These are phyloP conservation scores for Ustilaginoidea virens DNA, from an alignment of 2,329 filamentous ascomycete species.

Conservation along the genomic window DNA sequence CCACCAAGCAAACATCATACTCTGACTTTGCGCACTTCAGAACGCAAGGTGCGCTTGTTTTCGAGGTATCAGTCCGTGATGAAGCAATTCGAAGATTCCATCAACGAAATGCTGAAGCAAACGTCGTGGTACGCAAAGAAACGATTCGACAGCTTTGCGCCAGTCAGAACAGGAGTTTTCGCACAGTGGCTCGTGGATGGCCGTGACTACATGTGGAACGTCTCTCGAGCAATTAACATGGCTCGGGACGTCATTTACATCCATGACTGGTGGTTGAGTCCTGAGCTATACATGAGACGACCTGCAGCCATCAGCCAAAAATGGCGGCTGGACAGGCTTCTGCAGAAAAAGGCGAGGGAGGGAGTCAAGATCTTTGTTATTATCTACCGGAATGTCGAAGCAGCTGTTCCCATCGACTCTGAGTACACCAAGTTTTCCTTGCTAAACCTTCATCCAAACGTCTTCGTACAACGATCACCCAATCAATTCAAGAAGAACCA, in stretches of 20 bases:
- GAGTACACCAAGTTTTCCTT: conserved; percentile 96
- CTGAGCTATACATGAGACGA: conserved; percentile 86
- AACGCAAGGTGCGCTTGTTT: conserved; percentile 80
- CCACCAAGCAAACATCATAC: conserved; percentile 55
- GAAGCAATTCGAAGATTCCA: conserved; percentile 86
- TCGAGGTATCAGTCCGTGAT: conserved; percentile 82
- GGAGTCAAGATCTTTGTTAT: conserved; percentile 97
- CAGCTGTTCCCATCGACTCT: conserved; percentile 92
- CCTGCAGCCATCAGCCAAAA: conserved; percentile 94
- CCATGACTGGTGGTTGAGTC: conserved; percentile 97
- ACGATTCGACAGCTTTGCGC: conserved; percentile 86
- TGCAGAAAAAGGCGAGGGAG: conserved; percentile 87
- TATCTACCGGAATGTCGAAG: conserved; percentile 94
- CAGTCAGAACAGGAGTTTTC: conserved; percentile 71
- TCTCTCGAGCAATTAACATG: conserved; percentile 91
- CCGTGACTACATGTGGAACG: conserved; percentile 98
- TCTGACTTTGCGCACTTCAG: conserved; percentile 76
- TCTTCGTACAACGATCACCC: conserved; percentile 89
- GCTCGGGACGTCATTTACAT: conserved; percentile 97
- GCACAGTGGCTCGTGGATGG: conserved; percentile 96
- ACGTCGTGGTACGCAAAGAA: conserved; percentile 75
- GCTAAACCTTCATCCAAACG: conserved; percentile 86
- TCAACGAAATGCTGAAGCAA: conserved; percentile 67
- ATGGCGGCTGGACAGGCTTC: conserved; percentile 82
- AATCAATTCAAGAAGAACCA: conserved; percentile 98